Conservation (phyloP, 2,329 filamentous ascomycete genomes). For the Calonectria hongkongensis region DNA sequence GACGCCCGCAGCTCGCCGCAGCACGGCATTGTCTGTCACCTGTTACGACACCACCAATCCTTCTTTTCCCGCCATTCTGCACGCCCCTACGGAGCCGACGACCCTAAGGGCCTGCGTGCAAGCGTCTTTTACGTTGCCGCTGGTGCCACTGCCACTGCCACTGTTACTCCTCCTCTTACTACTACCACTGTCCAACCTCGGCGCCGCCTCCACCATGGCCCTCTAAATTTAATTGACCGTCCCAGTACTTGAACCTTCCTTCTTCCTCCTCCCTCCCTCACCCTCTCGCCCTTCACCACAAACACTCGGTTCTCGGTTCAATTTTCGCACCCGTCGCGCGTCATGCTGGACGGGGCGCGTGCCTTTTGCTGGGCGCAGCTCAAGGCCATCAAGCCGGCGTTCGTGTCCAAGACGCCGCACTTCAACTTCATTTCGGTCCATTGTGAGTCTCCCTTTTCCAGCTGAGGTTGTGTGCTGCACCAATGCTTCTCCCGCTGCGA, state of each 20-base stretch:
- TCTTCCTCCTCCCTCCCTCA: constrained; percentile 7
- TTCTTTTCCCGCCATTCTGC: constrained; percentile 11
- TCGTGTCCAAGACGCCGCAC: constrained; percentile 76
- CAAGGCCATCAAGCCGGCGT: constrained; percentile 72
- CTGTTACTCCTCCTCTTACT: neutral
- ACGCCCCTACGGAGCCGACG: constrained; percentile 7
- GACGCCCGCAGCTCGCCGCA: constrained; percentile 24
- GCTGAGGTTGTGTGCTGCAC: neutral
- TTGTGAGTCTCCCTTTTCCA: constrained; percentile 72
- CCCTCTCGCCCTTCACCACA: constrained; percentile 28
- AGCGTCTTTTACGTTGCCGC: neutral
- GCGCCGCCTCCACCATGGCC: constrained; percentile 31
- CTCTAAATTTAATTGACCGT: constrained; percentile 25
- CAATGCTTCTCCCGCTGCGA: constrained; percentile 18
- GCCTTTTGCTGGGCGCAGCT: constrained; percentile 64
- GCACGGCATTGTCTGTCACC: constrained; percentile 26
- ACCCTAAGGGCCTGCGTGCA: constrained; percentile 26
- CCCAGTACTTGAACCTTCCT: neutral
- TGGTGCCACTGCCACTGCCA: neutral
- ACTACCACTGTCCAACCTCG: constrained; percentile 3
- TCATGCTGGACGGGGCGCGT: constrained; percentile 60
- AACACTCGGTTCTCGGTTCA: constrained; percentile 27
- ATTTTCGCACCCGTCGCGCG: constrained; percentile 39
- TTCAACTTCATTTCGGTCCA: constrained; percentile 90
- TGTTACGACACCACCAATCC: constrained; percentile 28